phyloP scores from a whole-genome alignment of 2,329 filamentous ascomycete species.

The Diaporthe sp. region DNA sequence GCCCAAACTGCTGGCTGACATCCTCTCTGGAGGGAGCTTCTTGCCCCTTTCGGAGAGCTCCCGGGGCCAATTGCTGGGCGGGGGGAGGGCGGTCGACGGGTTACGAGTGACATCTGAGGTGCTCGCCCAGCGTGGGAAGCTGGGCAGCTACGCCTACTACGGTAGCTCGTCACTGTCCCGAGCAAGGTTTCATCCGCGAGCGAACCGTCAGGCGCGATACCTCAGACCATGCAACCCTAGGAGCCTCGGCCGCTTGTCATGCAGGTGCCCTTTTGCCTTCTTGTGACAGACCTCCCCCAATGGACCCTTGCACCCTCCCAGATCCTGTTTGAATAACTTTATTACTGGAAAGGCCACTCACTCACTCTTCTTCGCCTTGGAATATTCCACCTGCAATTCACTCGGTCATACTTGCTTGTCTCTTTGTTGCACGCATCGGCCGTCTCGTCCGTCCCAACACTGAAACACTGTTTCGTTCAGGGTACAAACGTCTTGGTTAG shows the following conservation, averaged over 20 bases:
- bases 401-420: background rate
- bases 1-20: constrained; percentile 11
- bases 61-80: constrained; percentile 21
- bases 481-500: background rate
- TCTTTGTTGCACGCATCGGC: constrained; percentile 1
- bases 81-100: background rate
- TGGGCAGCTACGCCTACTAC: constrained; percentile 9
- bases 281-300: constrained; percentile 16
- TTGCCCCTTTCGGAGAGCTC: constrained; percentile 26
- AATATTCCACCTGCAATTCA: background rate
- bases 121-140: background rate
- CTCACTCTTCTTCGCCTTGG: background rate
- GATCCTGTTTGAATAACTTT: constrained; percentile 5
- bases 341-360: constrained; percentile 18
- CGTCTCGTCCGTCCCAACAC: background rate
- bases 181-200: constrained; percentile 10
- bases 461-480: constrained; percentile 9
- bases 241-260: constrained; percentile 31
- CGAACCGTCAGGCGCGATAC: constrained; percentile 1
- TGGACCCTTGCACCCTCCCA: background rate
- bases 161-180: constrained; percentile 9
- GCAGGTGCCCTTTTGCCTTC: constrained; percentile 19
- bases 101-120: constrained; percentile 16
- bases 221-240: background rate
- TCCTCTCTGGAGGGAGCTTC: background rate